Base-by-base conservation (phyloP, 192 early-diverging fungal species). In the Linnemannia exigua region DNA sequence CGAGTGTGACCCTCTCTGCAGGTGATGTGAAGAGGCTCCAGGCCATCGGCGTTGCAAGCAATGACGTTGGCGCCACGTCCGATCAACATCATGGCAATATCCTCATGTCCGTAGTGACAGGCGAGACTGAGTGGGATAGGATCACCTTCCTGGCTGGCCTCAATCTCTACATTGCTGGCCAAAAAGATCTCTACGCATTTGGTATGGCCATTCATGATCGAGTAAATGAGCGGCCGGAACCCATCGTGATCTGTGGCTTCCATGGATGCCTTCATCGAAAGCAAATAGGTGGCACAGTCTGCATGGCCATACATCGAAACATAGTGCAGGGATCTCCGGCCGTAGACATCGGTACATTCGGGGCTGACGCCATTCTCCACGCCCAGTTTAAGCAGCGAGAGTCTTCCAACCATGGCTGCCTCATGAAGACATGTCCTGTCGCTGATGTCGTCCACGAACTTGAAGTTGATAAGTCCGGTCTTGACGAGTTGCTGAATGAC, bases 361-460 rank as follows among this genome's bases (percentile, higher is more conserved):
- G 91, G 76, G 88, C 89, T 72, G 48, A 90, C 76, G 75, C 92
- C 90, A 78, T 89, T 80, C 16, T 90, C 82, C 46, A 94, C 79
- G 41, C 89, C 90, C 37, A 94, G 78, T 76, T 91, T 85, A 41
- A 99, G 75, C 19, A 97, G 88, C 47, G 91, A 91, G 79, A 94
- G 81, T 48, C 94, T 92, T 4, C 97, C 97, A 28, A 91, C 90
- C 81, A 98, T 97, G 1, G 97, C 95, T 3, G 96, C 93, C 73
- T 97, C 97, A 85, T 99, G 99, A 1, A 97, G 89, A 67, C 93
- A 95, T 0, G 96, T 98, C 58, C 96, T 93, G 77, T 96, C 95
- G 76, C 94, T 99, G 87, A 99, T 97, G 77, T 99, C 98, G 87
- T 99, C 98, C 8, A 93, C 88, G 79, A 93, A 97, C 52, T 93